These are phyloP conservation scores for Chlamydomonas reinhardtii DNA, from an alignment of 163 green algal genomes.

Conservation along the genomic window DNA sequence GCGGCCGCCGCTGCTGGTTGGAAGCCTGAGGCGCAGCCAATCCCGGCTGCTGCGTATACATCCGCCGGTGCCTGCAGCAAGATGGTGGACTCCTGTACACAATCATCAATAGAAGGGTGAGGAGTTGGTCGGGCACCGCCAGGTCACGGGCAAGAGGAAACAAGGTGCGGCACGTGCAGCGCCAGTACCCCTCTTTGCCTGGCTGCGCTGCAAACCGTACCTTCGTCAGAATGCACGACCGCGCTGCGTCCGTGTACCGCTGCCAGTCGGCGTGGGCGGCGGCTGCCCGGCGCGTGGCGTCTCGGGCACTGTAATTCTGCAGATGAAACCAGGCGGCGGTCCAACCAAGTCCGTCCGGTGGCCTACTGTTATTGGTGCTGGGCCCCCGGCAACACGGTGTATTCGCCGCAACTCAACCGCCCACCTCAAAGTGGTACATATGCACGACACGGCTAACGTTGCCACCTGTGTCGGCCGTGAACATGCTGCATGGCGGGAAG, in stretches of 20 bases:
- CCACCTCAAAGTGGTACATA: constrained; percentile 9
- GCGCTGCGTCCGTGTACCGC: not conserved
- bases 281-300: not conserved
- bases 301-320: not conserved
- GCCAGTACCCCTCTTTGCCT: no score
- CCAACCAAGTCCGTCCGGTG: no score
- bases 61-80: not conserved
- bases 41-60: not conserved
- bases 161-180: no score
- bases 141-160: no score
- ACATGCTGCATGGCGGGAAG: not conserved
- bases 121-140: no score
- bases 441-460: constrained; percentile 2
- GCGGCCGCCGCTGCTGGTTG: not conserved
- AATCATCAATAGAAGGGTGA: no score
- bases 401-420: not conserved
- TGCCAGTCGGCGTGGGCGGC: not conserved
- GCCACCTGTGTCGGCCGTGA: not conserved
- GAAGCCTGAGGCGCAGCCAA: not conserved
- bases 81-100: not conserved
- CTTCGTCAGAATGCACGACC: not conserved
- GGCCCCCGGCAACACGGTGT: no score
- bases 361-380: no score
- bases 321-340: no score
- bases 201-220: not conserved